Evolutionary conservation across 73 alveolate species (phyloP).

Genomic region (Symbiodinium pilosum): DNA sequence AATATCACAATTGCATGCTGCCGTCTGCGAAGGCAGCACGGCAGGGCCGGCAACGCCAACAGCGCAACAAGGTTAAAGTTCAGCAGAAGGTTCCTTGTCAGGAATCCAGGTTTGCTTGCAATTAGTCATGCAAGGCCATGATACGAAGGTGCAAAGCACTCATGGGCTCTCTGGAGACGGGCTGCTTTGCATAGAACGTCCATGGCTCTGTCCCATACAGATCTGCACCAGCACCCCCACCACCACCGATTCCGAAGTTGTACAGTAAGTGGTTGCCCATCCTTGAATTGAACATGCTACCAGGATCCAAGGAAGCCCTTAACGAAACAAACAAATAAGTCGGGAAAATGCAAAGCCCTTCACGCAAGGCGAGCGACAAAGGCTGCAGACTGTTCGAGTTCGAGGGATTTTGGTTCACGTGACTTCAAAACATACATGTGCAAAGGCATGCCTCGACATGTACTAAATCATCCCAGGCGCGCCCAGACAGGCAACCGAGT

Average conservation of each 20-base stretch:
- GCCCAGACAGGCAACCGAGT: slow-evolving; percentile 51
- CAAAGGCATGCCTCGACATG: no score
- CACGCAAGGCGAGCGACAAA: no score
- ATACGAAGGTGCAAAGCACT: background rate
- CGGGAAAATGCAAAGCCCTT: no score
- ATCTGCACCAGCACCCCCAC: slow-evolving; percentile 71
- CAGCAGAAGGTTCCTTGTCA: slow-evolving; percentile 70
- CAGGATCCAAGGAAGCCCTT: no score
- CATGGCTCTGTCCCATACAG: slow-evolving; percentile 77
- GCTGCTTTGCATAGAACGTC: slow-evolving; percentile 37
- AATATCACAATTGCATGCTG: background rate
- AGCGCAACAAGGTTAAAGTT: slow-evolving; percentile 58
- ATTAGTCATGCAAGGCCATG: background rate
- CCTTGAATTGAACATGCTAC: no score
- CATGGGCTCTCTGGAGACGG: background rate
- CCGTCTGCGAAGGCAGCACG: background rate
- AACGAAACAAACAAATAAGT: no score
- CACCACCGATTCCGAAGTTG: slow-evolving; percentile 82
- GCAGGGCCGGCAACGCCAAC: slow-evolving; percentile 48
- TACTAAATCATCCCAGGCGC: slow-evolving; percentile 14
- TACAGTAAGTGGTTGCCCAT: slow-evolving; percentile 84
- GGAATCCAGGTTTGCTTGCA: no score
- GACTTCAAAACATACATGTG: no score
- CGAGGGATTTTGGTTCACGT: no score
- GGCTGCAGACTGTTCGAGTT: no score